These are phyloP conservation scores for Phytophthora quininea DNA, from an alignment of 352 stramenopile genomes.

Conservation along the genomic window DNA sequence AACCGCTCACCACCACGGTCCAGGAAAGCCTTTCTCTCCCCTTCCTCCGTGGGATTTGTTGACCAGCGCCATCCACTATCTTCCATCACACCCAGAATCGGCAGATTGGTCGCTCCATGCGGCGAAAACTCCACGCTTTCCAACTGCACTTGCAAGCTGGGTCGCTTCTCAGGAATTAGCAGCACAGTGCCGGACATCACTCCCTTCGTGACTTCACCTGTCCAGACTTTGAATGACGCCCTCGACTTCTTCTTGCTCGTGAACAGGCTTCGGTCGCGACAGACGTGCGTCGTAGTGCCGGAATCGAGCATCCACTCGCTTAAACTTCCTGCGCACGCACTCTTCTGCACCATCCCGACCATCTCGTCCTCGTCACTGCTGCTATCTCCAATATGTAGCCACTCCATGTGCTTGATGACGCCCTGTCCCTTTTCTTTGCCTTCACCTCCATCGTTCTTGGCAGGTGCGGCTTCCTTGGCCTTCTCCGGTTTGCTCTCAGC, in stretches of 20 bases:
- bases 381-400: slow-evolving; percentile 5
- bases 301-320: slow-evolving; percentile 6
- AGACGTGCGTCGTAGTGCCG: slow-evolving; percentile 1
- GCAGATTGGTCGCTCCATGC: slow-evolving; percentile 3
- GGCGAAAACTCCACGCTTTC: slow-evolving; percentile 6
- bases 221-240: slow-evolving; percentile 7
- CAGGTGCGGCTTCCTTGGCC: background rate
- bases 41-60: background rate
- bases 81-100: slow-evolving; percentile 5
- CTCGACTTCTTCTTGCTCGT: slow-evolving; percentile 1
- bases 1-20: background rate
- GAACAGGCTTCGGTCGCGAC: background rate
- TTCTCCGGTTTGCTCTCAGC: too few relatives aligned
- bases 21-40: background rate
- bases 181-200: slow-evolving; percentile 3
- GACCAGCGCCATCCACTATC: background rate
- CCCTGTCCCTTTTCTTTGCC: too few relatives aligned
- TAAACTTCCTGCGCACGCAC: background rate
- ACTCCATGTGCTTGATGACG: slow-evolving; percentile 6
- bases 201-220: background rate
- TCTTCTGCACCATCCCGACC: background rate
- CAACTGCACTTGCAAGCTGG: background rate
- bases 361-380: slow-evolving; percentile 2
- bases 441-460: background rate
- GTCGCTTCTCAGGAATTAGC: background rate